These are phyloP conservation scores for Stropharia rugosoannulata DNA, from an alignment of 768 basidiomycete species.

Conservation along the genomic window DNA sequence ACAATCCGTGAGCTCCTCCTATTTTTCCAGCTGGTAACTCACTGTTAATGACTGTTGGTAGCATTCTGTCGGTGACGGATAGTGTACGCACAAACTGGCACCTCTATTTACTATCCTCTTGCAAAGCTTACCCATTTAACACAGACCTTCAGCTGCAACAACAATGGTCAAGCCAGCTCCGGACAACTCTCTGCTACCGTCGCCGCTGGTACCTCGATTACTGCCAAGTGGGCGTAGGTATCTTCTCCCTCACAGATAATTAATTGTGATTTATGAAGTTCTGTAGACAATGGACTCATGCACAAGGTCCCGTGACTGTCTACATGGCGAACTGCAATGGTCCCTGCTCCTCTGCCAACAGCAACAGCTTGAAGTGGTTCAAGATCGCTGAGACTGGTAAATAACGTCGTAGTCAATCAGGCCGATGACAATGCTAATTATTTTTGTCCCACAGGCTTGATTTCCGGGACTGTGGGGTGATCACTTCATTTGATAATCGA, in stretches of 20 bases:
- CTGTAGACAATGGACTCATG: conserved; percentile 32
- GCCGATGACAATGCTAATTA: background rate
- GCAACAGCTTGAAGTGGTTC: conserved; percentile 34
- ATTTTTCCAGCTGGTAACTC: background rate
- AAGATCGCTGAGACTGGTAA: conserved; percentile 32
- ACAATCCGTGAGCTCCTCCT: conserved; percentile 30
- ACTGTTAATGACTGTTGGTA: conserved; percentile 1
- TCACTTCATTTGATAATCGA: background rate
- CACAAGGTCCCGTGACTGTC: conserved; percentile 34
- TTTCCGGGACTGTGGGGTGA: conserved; percentile 31
- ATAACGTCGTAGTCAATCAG: background rate
- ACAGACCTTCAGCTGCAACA: conserved; percentile 33
- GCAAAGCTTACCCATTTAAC: background rate
- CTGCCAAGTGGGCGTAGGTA: conserved; percentile 33
- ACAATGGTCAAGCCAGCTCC: too few species aligned
- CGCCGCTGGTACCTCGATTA: conserved; percentile 29
- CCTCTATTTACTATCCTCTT: background rate
- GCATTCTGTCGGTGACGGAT: conserved; percentile 24
- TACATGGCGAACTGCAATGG: conserved; percentile 36
- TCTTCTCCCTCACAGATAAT: background rate
- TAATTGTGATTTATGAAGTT: background rate
- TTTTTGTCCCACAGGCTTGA: conserved; percentile 13
- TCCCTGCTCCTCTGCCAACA: conserved; percentile 30
- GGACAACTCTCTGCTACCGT: conserved; percentile 34
- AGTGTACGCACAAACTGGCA: conserved; percentile 11